Evolutionary conservation across 2,329 filamentous ascomycete species (phyloP).

Genomic region (Penicillium sp.): DNA sequence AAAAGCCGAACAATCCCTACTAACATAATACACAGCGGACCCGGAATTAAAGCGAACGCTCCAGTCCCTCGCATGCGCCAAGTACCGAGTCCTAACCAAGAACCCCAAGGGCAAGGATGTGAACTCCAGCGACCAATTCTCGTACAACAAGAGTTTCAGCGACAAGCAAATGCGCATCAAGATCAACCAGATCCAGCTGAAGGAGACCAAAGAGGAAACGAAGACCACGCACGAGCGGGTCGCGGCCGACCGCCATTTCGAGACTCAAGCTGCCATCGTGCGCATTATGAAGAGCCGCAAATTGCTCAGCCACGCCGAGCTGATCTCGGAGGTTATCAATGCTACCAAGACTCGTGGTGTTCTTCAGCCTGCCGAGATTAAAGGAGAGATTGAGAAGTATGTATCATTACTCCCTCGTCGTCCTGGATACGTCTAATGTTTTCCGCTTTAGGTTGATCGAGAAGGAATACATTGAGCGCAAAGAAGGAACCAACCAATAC

Average conservation of each 20-base stretch:
- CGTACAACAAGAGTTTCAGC: slow-evolving; percentile 71
- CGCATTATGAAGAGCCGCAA: slow-evolving; percentile 96
- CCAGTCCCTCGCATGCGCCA: slow-evolving; percentile 91
- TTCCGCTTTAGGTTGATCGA: slow-evolving; percentile 68
- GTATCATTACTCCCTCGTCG: slow-evolving; percentile 33
- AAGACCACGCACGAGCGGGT: slow-evolving; percentile 90
- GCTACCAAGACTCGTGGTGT: slow-evolving; percentile 84
- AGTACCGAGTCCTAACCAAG: slow-evolving; percentile 79
- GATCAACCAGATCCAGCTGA: slow-evolving; percentile 97
- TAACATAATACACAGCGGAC: slow-evolving; percentile 53
- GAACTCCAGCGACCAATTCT: slow-evolving; percentile 74
- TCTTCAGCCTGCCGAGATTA: slow-evolving; percentile 82
- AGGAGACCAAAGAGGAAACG: slow-evolving; percentile 94
- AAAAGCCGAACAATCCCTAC: slow-evolving; percentile 15
- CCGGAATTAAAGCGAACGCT: slow-evolving; percentile 83
- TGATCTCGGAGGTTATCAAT: slow-evolving; percentile 89
- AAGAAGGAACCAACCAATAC: slow-evolving; percentile 62
- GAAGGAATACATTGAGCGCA: slow-evolving; percentile 87
- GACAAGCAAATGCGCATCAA: slow-evolving; percentile 89
- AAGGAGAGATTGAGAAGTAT: slow-evolving; percentile 93
- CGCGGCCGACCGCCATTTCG: slow-evolving; percentile 84
- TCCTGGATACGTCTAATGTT: neutral
- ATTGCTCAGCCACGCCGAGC: slow-evolving; percentile 76
- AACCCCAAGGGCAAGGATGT: slow-evolving; percentile 82
- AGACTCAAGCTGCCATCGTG: slow-evolving; percentile 95